Evolutionary conservation across 371 early-diverging fungal species (phyloP).

Genomic region (Syncephalastrum contaminatum): DNA sequence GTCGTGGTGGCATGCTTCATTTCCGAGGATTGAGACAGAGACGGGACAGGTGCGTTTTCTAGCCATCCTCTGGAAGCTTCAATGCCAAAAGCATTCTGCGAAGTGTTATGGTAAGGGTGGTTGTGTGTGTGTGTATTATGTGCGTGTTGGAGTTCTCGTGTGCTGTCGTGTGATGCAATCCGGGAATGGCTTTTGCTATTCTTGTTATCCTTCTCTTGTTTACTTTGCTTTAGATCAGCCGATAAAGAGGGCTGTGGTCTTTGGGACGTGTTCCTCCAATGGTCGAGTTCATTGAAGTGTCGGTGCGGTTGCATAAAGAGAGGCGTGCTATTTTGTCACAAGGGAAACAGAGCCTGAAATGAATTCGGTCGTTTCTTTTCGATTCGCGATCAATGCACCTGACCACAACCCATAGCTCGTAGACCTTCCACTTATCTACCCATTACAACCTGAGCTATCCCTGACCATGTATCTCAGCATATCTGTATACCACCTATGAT

Average conservation of each 20-base stretch:
- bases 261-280: slow-evolving; percentile 23
- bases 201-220: background rate
- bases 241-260: slow-evolving; percentile 12
- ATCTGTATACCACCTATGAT: too few relatives aligned
- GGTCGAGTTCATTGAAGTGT: slow-evolving; percentile 23
- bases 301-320: slow-evolving; percentile 17
- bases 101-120: slow-evolving; percentile 3
- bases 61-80: slow-evolving; percentile 18
- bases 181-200: background rate
- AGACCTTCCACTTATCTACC: too few relatives aligned
- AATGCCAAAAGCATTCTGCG: slow-evolving; percentile 9
- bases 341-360: slow-evolving; percentile 2
- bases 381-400: background rate
- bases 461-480: too few relatives aligned
- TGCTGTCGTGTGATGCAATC: too few relatives aligned
- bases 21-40: slow-evolving; percentile 2
- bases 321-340: background rate
- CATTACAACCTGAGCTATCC: too few relatives aligned
- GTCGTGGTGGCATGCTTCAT: background rate
- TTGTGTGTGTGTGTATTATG: slow-evolving; percentile 1
- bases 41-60: slow-evolving; percentile 11
- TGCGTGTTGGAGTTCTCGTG: too few relatives aligned
- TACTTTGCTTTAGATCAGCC: background rate
- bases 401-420: too few relatives aligned
- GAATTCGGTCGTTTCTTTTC: slow-evolving; percentile 43